Conservation (phyloP, 2,329 filamentous ascomycete genomes). For the Sphaerostilbella broomeana region DNA sequence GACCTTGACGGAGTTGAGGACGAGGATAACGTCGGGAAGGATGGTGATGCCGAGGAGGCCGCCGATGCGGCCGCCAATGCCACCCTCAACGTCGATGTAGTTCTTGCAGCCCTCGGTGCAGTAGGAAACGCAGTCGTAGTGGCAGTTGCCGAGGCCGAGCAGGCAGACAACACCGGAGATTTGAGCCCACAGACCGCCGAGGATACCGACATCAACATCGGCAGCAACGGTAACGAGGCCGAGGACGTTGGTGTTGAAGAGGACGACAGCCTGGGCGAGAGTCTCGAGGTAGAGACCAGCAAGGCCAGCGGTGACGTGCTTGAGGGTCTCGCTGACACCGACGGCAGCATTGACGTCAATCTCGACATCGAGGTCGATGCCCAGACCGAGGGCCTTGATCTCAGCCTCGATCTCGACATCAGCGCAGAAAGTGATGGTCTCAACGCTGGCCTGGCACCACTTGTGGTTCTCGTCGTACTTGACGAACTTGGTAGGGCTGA, state of each 20-base stretch:
- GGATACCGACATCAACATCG: constrained; percentile 22
- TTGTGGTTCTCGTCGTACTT: constrained; percentile 27
- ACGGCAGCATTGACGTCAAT: constrained; percentile 15
- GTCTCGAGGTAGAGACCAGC: constrained; percentile 27
- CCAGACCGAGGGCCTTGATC: constrained; percentile 19
- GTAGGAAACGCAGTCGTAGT: constrained; percentile 33
- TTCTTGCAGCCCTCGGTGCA: constrained; percentile 33
- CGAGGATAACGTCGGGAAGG: constrained; percentile 25
- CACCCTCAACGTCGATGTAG: constrained; percentile 27
- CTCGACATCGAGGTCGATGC: constrained; percentile 19
- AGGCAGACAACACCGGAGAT: constrained; percentile 23
- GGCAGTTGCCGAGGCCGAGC: constrained; percentile 27
- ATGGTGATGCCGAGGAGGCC: constrained; percentile 28
- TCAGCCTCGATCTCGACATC: constrained; percentile 24
- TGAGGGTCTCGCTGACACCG: constrained; percentile 25
- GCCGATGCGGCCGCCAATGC: constrained; percentile 19
- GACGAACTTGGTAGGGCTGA: constrained; percentile 30
- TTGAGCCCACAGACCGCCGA: constrained; percentile 20
- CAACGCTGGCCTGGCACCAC: constrained; percentile 30
- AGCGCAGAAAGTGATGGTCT: constrained; percentile 30
- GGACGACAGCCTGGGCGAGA: constrained; percentile 25
- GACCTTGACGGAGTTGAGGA: constrained; percentile 20
- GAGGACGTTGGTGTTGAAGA: constrained; percentile 32
- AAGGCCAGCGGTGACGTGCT: constrained; percentile 27
- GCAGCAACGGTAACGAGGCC: constrained; percentile 23